phyloP scores from a whole-genome alignment of 768 basidiomycete genomes.

The Xanthoconium purpureum region DNA sequence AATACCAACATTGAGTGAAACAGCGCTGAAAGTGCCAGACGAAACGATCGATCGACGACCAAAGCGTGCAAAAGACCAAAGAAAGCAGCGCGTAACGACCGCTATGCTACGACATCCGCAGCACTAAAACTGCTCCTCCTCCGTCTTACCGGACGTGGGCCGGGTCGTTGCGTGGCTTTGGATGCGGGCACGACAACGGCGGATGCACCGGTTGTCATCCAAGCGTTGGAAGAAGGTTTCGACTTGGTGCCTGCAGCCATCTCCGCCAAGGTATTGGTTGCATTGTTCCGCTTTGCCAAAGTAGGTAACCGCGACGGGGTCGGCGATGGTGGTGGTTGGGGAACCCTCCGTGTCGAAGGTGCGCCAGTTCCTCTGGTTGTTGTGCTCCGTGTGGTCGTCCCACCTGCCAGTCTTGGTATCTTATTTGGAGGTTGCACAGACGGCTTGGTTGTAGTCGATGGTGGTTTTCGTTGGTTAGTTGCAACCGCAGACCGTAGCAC shows the following conservation, averaged over 20 bases:
- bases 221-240: conserved; percentile 50
- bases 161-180: conserved; percentile 67
- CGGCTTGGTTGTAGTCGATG: conserved; percentile 40
- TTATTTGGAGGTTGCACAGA: conserved; percentile 57
- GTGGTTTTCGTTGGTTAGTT: conserved; percentile 53
- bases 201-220: conserved; percentile 71
- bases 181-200: conserved; percentile 70
- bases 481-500: conserved; percentile 69
- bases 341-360: conserved; percentile 35
- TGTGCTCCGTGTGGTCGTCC: conserved; percentile 49
- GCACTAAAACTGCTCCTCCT: conserved; percentile 85
- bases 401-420: conserved; percentile 62
- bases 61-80: conserved; percentile 4
- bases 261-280: conserved; percentile 47
- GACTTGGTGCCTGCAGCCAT: conserved; percentile 40
- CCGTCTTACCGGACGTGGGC: conserved; percentile 67
- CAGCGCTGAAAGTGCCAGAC: conserved; percentile 1
- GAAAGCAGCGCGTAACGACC: conserved; percentile 12
- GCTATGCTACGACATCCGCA: conserved; percentile 77
- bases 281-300: conserved; percentile 54
- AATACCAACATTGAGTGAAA: conserved; percentile 23
- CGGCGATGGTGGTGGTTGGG: conserved; percentile 57
- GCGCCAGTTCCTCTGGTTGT: conserved; percentile 33
- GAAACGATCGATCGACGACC: neutral
- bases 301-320: conserved; percentile 78